Evolutionary conservation across 495 filamentous ascomycete genomes (phyloP).

Genomic region (Terfezia claveryi): DNA sequence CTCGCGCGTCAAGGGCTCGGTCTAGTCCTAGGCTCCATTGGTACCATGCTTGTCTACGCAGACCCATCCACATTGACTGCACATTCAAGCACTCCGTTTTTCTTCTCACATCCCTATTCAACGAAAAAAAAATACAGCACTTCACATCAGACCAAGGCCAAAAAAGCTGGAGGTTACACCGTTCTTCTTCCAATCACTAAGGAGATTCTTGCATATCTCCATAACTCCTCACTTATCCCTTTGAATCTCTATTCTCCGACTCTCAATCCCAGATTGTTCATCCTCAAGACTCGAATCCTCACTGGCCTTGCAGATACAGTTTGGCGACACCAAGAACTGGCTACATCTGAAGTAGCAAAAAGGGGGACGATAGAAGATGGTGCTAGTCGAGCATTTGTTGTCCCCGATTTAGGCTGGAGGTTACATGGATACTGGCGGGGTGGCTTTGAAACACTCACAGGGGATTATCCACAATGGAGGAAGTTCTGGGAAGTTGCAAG

Average conservation of each 20-base stretch:
- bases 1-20: background rate
- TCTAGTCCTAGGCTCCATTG: background rate
- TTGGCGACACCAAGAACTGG: constrained; percentile 9
- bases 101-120: background rate
- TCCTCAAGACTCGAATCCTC: constrained; percentile 7
- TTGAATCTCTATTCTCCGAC: constrained; percentile 4
- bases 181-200: constrained; percentile 9
- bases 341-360: constrained; percentile 1
- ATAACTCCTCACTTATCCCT: constrained; percentile 8
- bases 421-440: background rate
- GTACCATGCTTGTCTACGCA: background rate
- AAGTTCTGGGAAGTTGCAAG: background rate
- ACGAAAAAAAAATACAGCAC: background rate
- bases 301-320: constrained; percentile 9
- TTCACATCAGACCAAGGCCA: background rate
- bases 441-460: background rate
- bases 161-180: constrained; percentile 2
- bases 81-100: background rate
- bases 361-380: background rate
- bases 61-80: background rate
- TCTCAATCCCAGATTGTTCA: constrained; percentile 7
- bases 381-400: background rate
- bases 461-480: background rate
- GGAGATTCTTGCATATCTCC: constrained; percentile 12
- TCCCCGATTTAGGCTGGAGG: background rate